phyloP scores from a whole-genome alignment of 1,284 basidiomycete species.

The Ceratobasidium sp. region DNA sequence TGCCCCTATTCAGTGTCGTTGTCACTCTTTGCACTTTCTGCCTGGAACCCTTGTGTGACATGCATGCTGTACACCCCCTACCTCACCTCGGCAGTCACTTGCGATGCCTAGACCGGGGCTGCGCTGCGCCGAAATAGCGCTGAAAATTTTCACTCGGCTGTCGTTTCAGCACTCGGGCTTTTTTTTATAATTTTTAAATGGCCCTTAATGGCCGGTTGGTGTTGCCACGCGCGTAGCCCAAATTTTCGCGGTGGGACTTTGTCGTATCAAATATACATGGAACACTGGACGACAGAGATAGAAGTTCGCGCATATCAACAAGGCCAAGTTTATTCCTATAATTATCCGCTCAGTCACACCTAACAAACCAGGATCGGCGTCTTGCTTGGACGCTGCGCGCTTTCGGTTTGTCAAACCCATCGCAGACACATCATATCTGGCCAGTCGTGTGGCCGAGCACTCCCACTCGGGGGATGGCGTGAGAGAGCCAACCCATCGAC shows the following conservation, averaged over 20 bases:
- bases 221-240: background rate
- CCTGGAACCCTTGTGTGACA: background rate
- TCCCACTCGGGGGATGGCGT: slow-evolving; percentile 4
- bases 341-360: background rate
- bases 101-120: background rate
- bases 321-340: background rate
- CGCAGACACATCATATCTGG: background rate
- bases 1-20: background rate
- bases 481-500: slow-evolving; percentile 1
- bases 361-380: background rate
- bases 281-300: slow-evolving; percentile 1
- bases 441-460: slow-evolving; percentile 1
- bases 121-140: background rate
- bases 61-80: too few relatives aligned
- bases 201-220: background rate
- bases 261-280: background rate
- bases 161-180: background rate
- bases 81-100: slow-evolving; percentile 7
- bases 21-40: slow-evolving; percentile 2
- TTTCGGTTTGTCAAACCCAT: background rate
- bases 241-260: background rate
- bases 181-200: background rate
- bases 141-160: background rate
- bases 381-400: background rate
- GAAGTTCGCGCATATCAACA: background rate